Evolutionary conservation across 2,329 filamentous ascomycete genomes (phyloP).

Genomic region (Magnaporthiopsis rhizophila): DNA sequence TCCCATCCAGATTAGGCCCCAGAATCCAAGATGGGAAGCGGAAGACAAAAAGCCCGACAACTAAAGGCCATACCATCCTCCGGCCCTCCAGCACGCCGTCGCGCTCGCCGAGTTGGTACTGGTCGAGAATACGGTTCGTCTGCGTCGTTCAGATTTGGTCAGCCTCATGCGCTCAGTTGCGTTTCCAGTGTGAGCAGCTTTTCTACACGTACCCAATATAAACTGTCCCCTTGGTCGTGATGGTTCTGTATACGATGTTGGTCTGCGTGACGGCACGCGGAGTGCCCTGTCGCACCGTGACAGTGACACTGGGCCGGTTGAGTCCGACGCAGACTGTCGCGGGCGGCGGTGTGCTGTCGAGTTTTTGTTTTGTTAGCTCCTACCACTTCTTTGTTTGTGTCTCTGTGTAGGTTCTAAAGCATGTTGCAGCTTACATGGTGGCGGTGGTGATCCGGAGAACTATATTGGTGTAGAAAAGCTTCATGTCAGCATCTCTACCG

Average conservation of each 20-base stretch:
- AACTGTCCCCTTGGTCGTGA: constrained; percentile 24
- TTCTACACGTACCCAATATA: constrained; percentile 25
- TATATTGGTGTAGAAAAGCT: neutral
- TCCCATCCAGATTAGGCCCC: no score
- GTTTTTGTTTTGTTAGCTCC: neutral
- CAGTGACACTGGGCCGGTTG: constrained; percentile 18
- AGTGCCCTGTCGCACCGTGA: constrained; percentile 23
- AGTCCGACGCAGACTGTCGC: constrained; percentile 25
- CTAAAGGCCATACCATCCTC: constrained; percentile 25
- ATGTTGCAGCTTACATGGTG: constrained; percentile 8
- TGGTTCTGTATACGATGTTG: constrained; percentile 26
- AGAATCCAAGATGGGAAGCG: neutral
- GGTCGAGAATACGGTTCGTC: constrained; percentile 25
- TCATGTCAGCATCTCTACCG: neutral
- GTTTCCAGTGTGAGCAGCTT: no score
- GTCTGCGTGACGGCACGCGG: constrained; percentile 23
- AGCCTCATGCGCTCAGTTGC: neutral
- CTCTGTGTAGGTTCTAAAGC: neutral
- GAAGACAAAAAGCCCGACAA: neutral
- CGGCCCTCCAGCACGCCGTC: constrained; percentile 26
- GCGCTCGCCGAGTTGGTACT: constrained; percentile 25
- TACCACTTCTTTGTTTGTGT: neutral
- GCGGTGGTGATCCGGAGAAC: constrained; percentile 18
- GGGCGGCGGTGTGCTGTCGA: constrained; percentile 22
- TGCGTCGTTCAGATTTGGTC: constrained; percentile 8